Evolutionary conservation across 805 yeast genomes (phyloP).

Genomic region (Cyberlindnera nakhonratchasimensis): DNA sequence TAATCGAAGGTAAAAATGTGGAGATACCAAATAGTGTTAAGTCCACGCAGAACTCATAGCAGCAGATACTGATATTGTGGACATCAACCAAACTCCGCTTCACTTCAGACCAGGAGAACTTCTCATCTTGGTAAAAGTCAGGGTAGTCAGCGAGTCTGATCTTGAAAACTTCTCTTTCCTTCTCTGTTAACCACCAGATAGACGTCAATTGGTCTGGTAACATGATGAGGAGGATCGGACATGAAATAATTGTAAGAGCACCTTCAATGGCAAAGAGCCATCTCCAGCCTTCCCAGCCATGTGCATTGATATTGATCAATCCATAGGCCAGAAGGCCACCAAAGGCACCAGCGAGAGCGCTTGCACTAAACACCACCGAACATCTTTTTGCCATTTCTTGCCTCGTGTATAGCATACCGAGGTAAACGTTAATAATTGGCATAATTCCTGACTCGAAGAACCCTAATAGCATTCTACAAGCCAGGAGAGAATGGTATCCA

Average conservation of each 20-base stretch:
- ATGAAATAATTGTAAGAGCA: slow-evolving; percentile 36
- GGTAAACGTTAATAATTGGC: slow-evolving; percentile 45
- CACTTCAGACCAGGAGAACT: slow-evolving; percentile 36
- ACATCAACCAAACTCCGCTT: slow-evolving; percentile 36
- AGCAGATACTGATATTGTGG: slow-evolving; percentile 33
- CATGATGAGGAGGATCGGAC: slow-evolving; percentile 33
- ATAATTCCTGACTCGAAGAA: slow-evolving; percentile 49
- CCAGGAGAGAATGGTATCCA: slow-evolving; percentile 41
- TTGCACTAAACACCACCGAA: slow-evolving; percentile 25
- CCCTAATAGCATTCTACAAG: slow-evolving; percentile 48
- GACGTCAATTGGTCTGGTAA: slow-evolving; percentile 40
- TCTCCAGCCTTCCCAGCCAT: slow-evolving; percentile 44
- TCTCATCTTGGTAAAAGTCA: slow-evolving; percentile 35
- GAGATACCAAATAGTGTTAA: slow-evolving; percentile 42
- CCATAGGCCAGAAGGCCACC: slow-evolving; percentile 54
- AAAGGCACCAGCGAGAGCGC: slow-evolving; percentile 43
- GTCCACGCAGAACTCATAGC: slow-evolving; percentile 45
- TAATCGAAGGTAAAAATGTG: slow-evolving; percentile 43
- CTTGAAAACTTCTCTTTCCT: slow-evolving; percentile 36
- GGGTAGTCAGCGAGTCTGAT: slow-evolving; percentile 35
- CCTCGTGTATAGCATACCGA: slow-evolving; percentile 45
- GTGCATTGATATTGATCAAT: slow-evolving; percentile 38
- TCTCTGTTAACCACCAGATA: slow-evolving; percentile 38
- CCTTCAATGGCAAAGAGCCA: slow-evolving; percentile 52
- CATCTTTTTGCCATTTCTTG: slow-evolving; percentile 46